A percentile compares a stretch with the other conserved stretches of the same genome.
phyloP scores from a whole-genome alignment of 306 rosid genomes.

The peach (Prunus persica) region Prunus_persica_NCBIv2 NC_034016.1:18417001-18417500 shows the following conservation, averaged over 20 bases:
- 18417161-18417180: background rate
- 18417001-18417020: constrained; percentile 18
- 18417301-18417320: background rate
- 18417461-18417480: accelerated
- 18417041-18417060: constrained; percentile 23
- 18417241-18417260: too few species aligned
- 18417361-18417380: background rate
- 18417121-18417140: constrained; percentile 23
- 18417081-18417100: constrained; percentile 26
- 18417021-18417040: constrained; percentile 20
- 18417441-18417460: too few species aligned
- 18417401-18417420: accelerated
- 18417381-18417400: too few species aligned
- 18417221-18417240: background rate
- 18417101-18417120: constrained; percentile 47
- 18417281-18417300: background rate
- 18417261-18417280: background rate
- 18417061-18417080: constrained; percentile 25
- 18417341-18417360: background rate
- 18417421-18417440: too few species aligned
- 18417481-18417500: too few species aligned
- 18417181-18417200: background rate
- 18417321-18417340: background rate
- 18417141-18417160: background rate
- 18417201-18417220: background rate